phyloP scores from a whole-genome alignment of 164 flowering plant genomes.

The Warburgia ugandensis region DNA sequence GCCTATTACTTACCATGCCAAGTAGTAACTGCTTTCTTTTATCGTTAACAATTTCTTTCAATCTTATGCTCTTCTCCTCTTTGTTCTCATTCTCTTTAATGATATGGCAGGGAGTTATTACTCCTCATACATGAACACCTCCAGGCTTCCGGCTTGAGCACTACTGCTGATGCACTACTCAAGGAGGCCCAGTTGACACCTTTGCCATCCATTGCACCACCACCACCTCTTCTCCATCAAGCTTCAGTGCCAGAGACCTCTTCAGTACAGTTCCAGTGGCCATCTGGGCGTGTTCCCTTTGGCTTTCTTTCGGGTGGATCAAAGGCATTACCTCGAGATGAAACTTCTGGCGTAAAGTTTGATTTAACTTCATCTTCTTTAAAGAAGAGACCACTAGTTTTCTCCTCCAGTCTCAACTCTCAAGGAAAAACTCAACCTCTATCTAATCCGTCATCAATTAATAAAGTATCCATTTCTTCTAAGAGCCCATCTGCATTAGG shows the following conservation, averaged over 20 bases:
- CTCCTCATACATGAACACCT: slow-evolving; percentile 94
- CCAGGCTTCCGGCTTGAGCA: slow-evolving; percentile 69
- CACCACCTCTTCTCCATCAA: slow-evolving; percentile 57
- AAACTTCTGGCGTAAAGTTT: slow-evolving; percentile 23
- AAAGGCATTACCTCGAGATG: slow-evolving; percentile 21
- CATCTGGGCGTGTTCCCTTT: slow-evolving; percentile 54
- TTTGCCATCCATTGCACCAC: slow-evolving; percentile 59
- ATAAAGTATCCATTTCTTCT: slow-evolving; percentile 23
- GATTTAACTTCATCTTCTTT: slow-evolving; percentile 30
- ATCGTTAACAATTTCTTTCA: not conserved
- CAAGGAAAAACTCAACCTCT: slow-evolving; percentile 35
- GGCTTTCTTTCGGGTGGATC: slow-evolving; percentile 49
- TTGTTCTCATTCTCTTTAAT: not conserved
- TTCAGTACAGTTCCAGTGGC: slow-evolving; percentile 66
- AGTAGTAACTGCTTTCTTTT: slow-evolving; percentile 25
- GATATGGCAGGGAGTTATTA: slow-evolving; percentile 74
- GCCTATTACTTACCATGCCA: slow-evolving; percentile 85
- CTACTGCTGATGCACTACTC: slow-evolving; percentile 59
- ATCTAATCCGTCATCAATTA: slow-evolving; percentile 24
- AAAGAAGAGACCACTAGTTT: slow-evolving; percentile 51
- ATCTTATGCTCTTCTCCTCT: not conserved
- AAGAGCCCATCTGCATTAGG: slow-evolving; percentile 25
- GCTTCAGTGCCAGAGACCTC: slow-evolving; percentile 48
- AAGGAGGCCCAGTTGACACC: slow-evolving; percentile 89
- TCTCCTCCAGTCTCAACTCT: slow-evolving; percentile 44